Percentiles rank a stretch among this genome's conserved stretches.
Evolutionary conservation across 768 basidiomycete species (phyloP).

Genomic region (Lactarius evosmus): DNA sequence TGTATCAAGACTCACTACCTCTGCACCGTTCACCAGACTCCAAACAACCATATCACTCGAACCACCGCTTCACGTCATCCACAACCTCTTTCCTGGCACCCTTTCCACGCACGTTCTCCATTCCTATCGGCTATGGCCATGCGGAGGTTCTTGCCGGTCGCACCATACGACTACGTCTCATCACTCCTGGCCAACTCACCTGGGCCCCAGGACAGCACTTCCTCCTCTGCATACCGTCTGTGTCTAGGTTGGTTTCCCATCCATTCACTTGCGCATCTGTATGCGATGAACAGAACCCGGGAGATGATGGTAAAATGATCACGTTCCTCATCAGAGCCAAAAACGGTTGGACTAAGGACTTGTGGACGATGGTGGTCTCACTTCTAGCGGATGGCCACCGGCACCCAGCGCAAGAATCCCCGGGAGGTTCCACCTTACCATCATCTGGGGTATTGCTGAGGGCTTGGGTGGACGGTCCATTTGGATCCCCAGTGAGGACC

Average conservation of each 20-base stretch:
- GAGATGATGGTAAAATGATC: constrained; percentile 52
- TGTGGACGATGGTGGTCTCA: constrained; percentile 54
- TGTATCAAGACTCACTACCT: constrained; percentile 1
- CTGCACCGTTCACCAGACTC: constrained; percentile 7
- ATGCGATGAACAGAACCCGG: constrained; percentile 46
- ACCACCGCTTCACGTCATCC: constrained; percentile 6
- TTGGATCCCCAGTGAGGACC: constrained; percentile 59
- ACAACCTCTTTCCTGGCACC: constrained; percentile 20
- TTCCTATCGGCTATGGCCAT: constrained; percentile 66
- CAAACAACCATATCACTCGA: constrained; percentile 8
- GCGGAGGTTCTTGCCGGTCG: constrained; percentile 67
- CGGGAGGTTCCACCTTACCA: constrained; percentile 36
- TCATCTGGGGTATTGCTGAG: constrained; percentile 49
- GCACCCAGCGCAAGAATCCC: constrained; percentile 35
- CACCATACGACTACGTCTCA: constrained; percentile 64
- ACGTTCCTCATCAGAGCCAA: constrained; percentile 67
- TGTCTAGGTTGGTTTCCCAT: constrained; percentile 60
- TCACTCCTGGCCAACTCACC: constrained; percentile 50
- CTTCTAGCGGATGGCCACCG: constrained; percentile 36
- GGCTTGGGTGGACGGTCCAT: constrained; percentile 64
- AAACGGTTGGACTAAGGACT: constrained; percentile 62
- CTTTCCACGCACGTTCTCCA: constrained; percentile 36
- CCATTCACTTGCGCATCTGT: constrained; percentile 71
- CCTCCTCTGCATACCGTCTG: constrained; percentile 59
- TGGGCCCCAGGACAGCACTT: constrained; percentile 85